Conservation (phyloP, 345 rosid genomes). For the Gossypium thurberi region DNA sequence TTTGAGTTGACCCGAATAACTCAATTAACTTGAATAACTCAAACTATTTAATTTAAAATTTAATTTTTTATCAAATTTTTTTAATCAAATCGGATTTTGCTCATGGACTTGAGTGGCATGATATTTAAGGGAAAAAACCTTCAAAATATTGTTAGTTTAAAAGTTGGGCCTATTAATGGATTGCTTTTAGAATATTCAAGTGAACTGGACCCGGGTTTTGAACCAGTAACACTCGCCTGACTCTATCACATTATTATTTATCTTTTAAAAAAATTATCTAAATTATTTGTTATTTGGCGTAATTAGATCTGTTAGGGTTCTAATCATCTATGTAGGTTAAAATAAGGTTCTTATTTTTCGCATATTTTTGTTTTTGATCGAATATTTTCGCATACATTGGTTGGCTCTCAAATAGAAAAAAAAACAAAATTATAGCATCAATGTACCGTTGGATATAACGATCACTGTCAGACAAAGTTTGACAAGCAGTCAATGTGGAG, state of each 20-base stretch:
- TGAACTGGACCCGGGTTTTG: not conserved
- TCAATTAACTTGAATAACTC: too few species aligned
- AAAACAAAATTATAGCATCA: not conserved
- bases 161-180: not conserved
- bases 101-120: too few species aligned
- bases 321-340: not conserved
- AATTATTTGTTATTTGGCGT: too few species aligned
- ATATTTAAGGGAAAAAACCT: too few species aligned
- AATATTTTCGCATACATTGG: not conserved
- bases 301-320: too few species aligned
- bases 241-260: not conserved
- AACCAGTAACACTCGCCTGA: not conserved
- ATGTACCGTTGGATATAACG: not conserved
- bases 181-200: not conserved
- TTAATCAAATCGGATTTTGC: fast-evolving
- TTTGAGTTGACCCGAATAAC: too few species aligned
- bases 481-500: not conserved
- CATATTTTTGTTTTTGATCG: not conserved
- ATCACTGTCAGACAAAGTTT: not conserved
- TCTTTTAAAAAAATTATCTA: too few species aligned
- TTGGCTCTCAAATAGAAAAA: not conserved
- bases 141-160: not conserved
- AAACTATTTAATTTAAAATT: too few species aligned
- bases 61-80: too few species aligned
- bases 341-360: not conserved